Base-by-base conservation (phyloP, 2,329 filamentous ascomycete genomes). In the Fusarium sp. region DNA sequence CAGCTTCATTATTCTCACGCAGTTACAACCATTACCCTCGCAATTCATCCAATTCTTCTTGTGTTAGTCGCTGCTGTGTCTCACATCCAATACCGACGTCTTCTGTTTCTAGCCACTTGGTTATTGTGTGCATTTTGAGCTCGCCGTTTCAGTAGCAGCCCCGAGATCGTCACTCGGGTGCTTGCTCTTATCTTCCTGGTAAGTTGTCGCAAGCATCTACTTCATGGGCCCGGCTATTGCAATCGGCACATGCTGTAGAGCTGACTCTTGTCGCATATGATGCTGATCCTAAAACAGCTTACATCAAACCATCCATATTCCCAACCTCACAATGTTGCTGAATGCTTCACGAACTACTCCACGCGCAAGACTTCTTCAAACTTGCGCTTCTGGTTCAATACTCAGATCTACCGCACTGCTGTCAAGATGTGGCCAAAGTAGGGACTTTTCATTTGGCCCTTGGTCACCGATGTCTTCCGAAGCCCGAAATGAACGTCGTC, bases 371-470 rank as follows among this genome's bases (percentile, higher is more conserved):
- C 60, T 73, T 31, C 57, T 76, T 46, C 73, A 73, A 42, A 66
- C 64, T 31, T 62, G 61, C 19, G n/a, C 49, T 36, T n/a, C 40
- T 43, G 38, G 50, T 38, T 58, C 69, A 9, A n/a, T 54, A 10
- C 39, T 73, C 21, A 57, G 67, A 9, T 62, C 65, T 34, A 43
- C 62, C 14, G n/a, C 57, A 5, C 43, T 73, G 19, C 67, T 68
- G 39, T 65, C 69, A 22, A 69, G 54, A 52, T 70, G 64, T 49
- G 43, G 66, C 11, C 76, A 76, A 55, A 62, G 43, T 70, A 83
- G 87, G 36, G 73, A 73, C 36, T 86, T 87, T 63, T 83, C 85
- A 62, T 82, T 88, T 61, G 82, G 80, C 52, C 69, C 81, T 19
- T 87, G 85, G 82, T 79, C 82, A 31, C 80, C 80, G 44, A 68